Evolutionary conservation across 2,329 filamentous ascomycete genomes (phyloP), one percentile per base, ranked within the genome.

Genomic region (Teratosphaeria viscida): DNA sequence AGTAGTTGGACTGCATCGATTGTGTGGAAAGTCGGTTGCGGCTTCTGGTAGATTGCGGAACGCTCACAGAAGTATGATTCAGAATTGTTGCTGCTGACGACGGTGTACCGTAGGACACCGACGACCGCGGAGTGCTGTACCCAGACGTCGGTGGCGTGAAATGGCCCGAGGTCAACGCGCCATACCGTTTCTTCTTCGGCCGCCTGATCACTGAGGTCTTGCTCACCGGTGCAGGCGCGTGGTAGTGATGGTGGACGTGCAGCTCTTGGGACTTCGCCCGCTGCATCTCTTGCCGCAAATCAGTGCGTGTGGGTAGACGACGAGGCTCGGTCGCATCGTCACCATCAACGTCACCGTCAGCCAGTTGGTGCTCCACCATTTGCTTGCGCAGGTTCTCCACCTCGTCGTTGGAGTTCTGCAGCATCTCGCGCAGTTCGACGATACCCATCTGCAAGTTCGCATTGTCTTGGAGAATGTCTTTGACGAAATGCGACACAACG

Each of bases 171-270:
- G 81, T 82, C 10, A 89, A 76, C 26, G 83, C 80, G 35, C 70
- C 66, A 56, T 84, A 82, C 1, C 89, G 85, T 76, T 86, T 88
- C 76, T 90, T 95, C 75, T 85, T 89, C 8, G 82, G 78, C 61
- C 85, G 62, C 7, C 63, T 61, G 58, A 77, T 72, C 2, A 74
- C 67, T 52, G 74, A 57, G 16, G 72, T 69, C 60, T 66, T 70
- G 66, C 64, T 76, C 66, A 63, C 65, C 52, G 70, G 59, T 34
- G 76, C 72, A 1, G 85, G 77, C 11, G 86, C 82, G 65, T 96
- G 91, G 70, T 96, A 96, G 71, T 97, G 92, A 68, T 97, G 92
- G 69, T 97, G 92, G 54, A 97, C 89, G 68, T 96, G 92, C 14
- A 96, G 77, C 68, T 94, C 89, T 67, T 89, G 87, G 0, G 87